Evolutionary conservation across 306 rosid species (phyloP).

Genomic region (Boehmeria nivea): DNA sequence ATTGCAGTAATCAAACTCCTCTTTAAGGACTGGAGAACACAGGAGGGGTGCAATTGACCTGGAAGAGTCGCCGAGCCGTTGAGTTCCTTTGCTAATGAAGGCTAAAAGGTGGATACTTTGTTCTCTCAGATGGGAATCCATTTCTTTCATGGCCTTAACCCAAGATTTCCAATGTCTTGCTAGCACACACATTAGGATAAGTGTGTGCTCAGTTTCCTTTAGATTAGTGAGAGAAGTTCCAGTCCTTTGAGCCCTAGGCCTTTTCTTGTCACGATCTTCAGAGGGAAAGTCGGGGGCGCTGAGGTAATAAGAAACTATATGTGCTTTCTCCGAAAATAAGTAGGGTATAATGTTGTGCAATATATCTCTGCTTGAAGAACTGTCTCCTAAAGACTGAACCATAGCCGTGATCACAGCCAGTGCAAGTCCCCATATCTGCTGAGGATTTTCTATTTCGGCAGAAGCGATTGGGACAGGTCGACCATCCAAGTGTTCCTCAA

Average conservation of each 20-base stretch:
- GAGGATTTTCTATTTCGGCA: constrained; percentile 49
- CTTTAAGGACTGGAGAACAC: constrained; percentile 72
- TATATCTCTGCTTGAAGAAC: constrained; percentile 57
- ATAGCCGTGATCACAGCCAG: constrained; percentile 82
- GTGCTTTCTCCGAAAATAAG: constrained; percentile 70
- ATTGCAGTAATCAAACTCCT: constrained; percentile 61
- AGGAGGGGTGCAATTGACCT: constrained; percentile 46
- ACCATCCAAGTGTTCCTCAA: constrained; percentile 45
- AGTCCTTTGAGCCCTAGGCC: constrained; percentile 60
- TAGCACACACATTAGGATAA: constrained; percentile 78
- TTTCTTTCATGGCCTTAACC: constrained; percentile 64
- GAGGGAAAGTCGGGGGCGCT: constrained; percentile 70
- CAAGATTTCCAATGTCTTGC: constrained; percentile 80
- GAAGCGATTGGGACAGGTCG: constrained; percentile 31
- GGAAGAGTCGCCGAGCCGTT: constrained; percentile 52
- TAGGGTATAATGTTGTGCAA: constrained; percentile 69
- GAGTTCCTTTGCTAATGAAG: constrained; percentile 74
- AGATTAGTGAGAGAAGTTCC: constrained; percentile 55
- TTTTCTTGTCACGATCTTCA: constrained; percentile 71
- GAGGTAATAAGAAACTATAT: constrained; percentile 58
- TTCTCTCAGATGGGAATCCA: constrained; percentile 73
- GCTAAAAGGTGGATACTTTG: constrained; percentile 92
- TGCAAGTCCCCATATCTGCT: constrained; percentile 80
- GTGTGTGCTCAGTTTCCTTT: constrained; percentile 75
- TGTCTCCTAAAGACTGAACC: constrained; percentile 79